These are phyloP conservation scores for Phytophthora pistaciae DNA, from an alignment of 352 stramenopile species.

Conservation along the genomic window DNA sequence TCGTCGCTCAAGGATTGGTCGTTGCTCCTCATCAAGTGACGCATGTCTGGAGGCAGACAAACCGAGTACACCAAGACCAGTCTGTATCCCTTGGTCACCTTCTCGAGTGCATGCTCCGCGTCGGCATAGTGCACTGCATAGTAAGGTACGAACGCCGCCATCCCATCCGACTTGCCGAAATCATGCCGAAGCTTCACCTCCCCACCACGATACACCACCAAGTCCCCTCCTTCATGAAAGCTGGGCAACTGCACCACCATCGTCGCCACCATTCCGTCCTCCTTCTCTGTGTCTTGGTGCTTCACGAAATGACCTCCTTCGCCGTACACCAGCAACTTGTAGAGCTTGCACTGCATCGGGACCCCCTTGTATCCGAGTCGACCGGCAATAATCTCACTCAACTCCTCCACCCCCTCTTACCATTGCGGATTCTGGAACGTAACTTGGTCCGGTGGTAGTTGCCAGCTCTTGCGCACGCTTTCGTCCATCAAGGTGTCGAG, in stretches of 20 bases:
- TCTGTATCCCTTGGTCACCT: conserved; percentile 25
- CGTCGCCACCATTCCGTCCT: conserved; percentile 58
- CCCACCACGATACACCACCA: conserved; percentile 24
- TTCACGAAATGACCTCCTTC: conserved; percentile 46
- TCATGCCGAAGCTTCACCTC: conserved; percentile 21
- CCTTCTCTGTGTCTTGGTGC: conserved; percentile 67
- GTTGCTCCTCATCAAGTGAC: neutral
- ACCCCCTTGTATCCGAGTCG: conserved; percentile 16
- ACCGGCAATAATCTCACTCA: conserved; percentile 6
- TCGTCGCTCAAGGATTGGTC: neutral
- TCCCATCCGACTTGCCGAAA: conserved; percentile 26
- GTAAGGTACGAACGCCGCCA: conserved; percentile 15
- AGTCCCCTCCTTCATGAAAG: conserved; percentile 26
- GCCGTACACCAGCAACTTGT: conserved; percentile 66
- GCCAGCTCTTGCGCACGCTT: neutral
- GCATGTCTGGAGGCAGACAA: conserved; percentile 13
- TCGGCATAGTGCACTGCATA: conserved; percentile 38
- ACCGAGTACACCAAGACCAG: conserved; percentile 36
- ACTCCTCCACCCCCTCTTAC: conserved; percentile 8
- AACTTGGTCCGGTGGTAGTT: conserved; percentile 16
- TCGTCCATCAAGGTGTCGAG: neutral
- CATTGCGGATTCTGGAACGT: conserved; percentile 19
- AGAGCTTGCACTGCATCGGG: conserved; percentile 22
- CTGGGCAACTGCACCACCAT: conserved; percentile 46
- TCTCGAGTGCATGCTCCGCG: conserved; percentile 28